Evolutionary conservation across 768 basidiomycete genomes (phyloP).

Genomic region (Boletales sp.): DNA sequence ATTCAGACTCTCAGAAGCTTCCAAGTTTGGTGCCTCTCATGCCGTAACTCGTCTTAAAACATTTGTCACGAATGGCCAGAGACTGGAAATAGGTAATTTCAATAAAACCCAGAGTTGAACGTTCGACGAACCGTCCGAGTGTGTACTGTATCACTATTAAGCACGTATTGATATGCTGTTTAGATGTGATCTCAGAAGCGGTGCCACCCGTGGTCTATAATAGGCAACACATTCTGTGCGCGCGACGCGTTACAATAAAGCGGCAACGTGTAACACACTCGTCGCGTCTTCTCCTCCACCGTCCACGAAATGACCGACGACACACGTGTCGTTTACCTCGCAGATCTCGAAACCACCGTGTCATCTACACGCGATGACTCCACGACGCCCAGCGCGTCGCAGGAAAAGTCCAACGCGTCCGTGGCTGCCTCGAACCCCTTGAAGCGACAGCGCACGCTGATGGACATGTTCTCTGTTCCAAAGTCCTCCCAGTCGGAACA

Average conservation of each 20-base stretch:
- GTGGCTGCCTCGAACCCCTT: constrained; percentile 19
- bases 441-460: constrained; percentile 62
- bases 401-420: constrained; percentile 18
- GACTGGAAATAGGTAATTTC: too few relatives aligned
- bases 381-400: constrained; percentile 19
- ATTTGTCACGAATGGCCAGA: too few relatives aligned
- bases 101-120: too few relatives aligned
- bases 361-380: constrained; percentile 10
- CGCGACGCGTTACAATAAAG: too few relatives aligned
- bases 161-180: too few relatives aligned
- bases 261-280: too few relatives aligned
- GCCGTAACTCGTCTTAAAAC: too few relatives aligned
- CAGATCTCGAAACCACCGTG: constrained; percentile 37
- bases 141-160: too few relatives aligned
- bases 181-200: constrained; percentile 3
- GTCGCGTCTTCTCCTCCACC: constrained; percentile 12
- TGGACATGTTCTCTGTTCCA: constrained; percentile 55
- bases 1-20: too few relatives aligned
- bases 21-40: too few relatives aligned
- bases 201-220: constrained; percentile 11
- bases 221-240: not conserved
- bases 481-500: constrained; percentile 24
- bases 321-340: constrained; percentile 38
- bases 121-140: too few relatives aligned
- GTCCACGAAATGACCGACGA: constrained; percentile 22